phyloP scores from a whole-genome alignment of 2,329 filamentous ascomycete species.

The Aspergillus alliaceus region DNA sequence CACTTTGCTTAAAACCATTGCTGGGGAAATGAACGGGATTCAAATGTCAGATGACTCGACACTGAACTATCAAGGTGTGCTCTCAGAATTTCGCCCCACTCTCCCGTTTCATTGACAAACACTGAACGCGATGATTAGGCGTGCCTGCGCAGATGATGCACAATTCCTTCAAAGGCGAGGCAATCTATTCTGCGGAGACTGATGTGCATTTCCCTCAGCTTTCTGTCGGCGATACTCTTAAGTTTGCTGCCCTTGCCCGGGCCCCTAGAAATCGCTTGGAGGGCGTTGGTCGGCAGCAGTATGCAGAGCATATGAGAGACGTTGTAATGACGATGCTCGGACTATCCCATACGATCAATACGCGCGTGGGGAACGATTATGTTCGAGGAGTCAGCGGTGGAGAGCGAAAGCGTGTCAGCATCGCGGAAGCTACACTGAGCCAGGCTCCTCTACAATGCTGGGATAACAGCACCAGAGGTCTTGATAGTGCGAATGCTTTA shows the following conservation, averaged over 20 bases:
- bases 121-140: constrained; percentile 21
- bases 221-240: constrained; percentile 75
- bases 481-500: constrained; percentile 57
- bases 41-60: constrained; percentile 46
- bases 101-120: not conserved
- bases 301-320: constrained; percentile 45
- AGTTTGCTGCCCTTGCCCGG: constrained; percentile 70
- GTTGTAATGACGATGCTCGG: constrained; percentile 48
- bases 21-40: constrained; percentile 77
- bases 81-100: not conserved
- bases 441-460: constrained; percentile 49
- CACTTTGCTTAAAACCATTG: constrained; percentile 80
- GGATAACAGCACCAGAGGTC: constrained; percentile 53
- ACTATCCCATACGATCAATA: constrained; percentile 52
- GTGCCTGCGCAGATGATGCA: constrained; percentile 57
- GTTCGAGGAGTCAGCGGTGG: constrained; percentile 64
- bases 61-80: constrained; percentile 26
- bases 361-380: constrained; percentile 55
- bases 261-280: constrained; percentile 46
- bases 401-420: constrained; percentile 61
- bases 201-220: constrained; percentile 81
- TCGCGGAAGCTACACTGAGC: constrained; percentile 55
- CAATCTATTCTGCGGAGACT: constrained; percentile 82
- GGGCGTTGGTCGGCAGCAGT: constrained; percentile 44
- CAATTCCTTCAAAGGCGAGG: constrained; percentile 72